These are phyloP conservation scores for Lodderomyces theae DNA, from an alignment of 1,139 yeast genomes.

Conservation along the genomic window DNA sequence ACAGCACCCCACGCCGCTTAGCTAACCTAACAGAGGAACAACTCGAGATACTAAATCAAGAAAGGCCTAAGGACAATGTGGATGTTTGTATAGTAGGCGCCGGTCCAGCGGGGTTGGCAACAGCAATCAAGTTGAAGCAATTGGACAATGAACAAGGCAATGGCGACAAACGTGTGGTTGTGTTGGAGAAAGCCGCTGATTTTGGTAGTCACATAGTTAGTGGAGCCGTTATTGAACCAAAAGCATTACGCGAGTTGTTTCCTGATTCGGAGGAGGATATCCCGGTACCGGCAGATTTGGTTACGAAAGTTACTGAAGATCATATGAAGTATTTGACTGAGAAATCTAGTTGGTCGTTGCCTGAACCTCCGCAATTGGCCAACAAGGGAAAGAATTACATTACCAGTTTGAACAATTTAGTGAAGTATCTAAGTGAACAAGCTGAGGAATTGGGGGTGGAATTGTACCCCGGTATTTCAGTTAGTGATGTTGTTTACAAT, in stretches of 20 bases:
- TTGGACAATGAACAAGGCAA: conserved; percentile 66
- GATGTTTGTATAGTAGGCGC: conserved; percentile 97
- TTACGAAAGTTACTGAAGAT: conserved; percentile 67
- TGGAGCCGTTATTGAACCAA: conserved; percentile 92
- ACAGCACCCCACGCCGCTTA: neutral
- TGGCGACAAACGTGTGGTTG: conserved; percentile 77
- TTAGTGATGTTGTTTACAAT: conserved; percentile 69
- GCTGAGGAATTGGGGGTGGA: conserved; percentile 96
- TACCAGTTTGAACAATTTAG: conserved; percentile 78
- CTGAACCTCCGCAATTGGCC: conserved; percentile 90
- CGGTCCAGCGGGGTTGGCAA: conserved; percentile 95
- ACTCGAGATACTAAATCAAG: conserved; percentile 20
- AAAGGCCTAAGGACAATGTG: conserved; percentile 77
- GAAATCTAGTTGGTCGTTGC: conserved; percentile 61
- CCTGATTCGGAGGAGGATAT: conserved; percentile 63
- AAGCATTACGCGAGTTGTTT: conserved; percentile 78
- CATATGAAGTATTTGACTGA: conserved; percentile 66
- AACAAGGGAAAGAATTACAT: conserved; percentile 81
- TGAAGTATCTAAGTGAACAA: conserved; percentile 75
- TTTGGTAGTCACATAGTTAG: conserved; percentile 89
- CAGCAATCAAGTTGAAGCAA: conserved; percentile 87
- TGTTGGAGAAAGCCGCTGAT: conserved; percentile 88
- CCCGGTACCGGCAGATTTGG: conserved; percentile 75
- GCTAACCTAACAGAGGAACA: conserved; percentile 2
- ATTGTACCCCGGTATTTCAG: conserved; percentile 86